A percentile compares a stretch with the other conserved stretches of the same genome.
phyloP scores from a whole-genome alignment of 129 eudicot genomes.

The Pittosporum tobira region DNA sequence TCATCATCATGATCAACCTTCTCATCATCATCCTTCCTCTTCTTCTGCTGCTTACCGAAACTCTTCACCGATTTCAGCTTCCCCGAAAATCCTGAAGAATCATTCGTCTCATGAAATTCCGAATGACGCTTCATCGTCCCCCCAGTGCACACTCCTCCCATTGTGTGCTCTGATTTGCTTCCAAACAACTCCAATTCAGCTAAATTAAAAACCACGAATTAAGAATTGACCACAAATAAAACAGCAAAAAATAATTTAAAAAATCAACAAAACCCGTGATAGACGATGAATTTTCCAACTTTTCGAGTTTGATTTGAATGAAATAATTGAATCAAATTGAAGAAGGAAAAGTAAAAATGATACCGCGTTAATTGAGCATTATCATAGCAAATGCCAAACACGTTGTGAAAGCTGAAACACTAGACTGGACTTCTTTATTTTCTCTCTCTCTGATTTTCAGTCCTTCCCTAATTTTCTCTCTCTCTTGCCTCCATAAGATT shows the following conservation, averaged over 20 bases:
- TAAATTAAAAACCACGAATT: background rate
- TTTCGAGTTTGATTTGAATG: background rate
- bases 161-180: conserved; percentile 4
- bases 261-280: background rate
- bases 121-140: conserved; percentile 42
- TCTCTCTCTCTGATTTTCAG: background rate
- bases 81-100: conserved; percentile 46
- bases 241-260: background rate
- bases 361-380: conserved; percentile 10
- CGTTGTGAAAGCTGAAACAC: too few species aligned
- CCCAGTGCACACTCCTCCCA: conserved; percentile 86
- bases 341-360: background rate
- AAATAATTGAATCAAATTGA: background rate
- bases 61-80: conserved; percentile 48
- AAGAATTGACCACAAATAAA: background rate
- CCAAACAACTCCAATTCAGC: background rate
- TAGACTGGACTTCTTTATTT: background rate
- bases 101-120: conserved; percentile 19
- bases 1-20: conserved; percentile 17
- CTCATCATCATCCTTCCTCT: conserved; percentile 17
- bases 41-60: conserved; percentile 32
- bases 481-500: too few species aligned
- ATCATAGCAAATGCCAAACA: too few species aligned
- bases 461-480: background rate
- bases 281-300: background rate